phyloP scores from a whole-genome alignment of 306 rosid species.

The Cucumis melo region DNA sequence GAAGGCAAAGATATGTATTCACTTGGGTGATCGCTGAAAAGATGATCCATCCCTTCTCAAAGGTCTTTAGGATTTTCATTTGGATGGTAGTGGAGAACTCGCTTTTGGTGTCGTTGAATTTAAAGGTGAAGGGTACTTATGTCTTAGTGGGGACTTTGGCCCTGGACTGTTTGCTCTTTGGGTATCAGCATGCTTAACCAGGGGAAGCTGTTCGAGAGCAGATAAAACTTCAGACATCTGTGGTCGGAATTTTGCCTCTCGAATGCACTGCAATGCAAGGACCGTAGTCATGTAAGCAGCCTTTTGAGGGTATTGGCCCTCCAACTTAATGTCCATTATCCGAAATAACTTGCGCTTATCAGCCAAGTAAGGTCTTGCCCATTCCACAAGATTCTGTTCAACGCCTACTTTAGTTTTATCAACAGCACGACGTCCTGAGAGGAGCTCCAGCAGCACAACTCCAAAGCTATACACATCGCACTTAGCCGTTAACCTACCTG shows the following conservation, averaged over 20 bases:
- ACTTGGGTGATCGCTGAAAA: neutral
- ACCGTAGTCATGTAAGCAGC: conserved; percentile 57
- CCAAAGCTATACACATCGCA: conserved; percentile 79
- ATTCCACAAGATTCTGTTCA: conserved; percentile 61
- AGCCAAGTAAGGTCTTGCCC: conserved; percentile 60
- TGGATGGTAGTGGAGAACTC: conserved; percentile 6
- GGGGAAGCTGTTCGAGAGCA: conserved; percentile 27
- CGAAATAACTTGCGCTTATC: conserved; percentile 52
- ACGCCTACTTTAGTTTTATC: conserved; percentile 42
- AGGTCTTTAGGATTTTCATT: conserved; percentile 2
- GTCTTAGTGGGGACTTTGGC: conserved; percentile 19
- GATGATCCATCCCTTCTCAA: neutral
- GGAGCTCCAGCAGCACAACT: conserved; percentile 57
- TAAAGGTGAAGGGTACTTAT: conserved; percentile 15
- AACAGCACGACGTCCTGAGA: conserved; percentile 52
- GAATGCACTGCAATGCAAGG: conserved; percentile 51
- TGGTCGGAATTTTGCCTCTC: conserved; percentile 63
- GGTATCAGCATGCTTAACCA: neutral
- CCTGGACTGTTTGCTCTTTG: conserved; percentile 11
- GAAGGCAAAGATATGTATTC: neutral
- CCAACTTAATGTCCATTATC: conserved; percentile 66
- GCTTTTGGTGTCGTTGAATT: conserved; percentile 5
- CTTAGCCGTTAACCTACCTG: conserved; percentile 60
- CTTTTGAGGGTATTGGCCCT: conserved; percentile 62
- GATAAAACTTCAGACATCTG: conserved; percentile 51